Evolutionary conservation across 2,329 filamentous ascomycete species (phyloP), one percentile per base, ranked within the genome.

Genomic region (Cytospora mali): DNA sequence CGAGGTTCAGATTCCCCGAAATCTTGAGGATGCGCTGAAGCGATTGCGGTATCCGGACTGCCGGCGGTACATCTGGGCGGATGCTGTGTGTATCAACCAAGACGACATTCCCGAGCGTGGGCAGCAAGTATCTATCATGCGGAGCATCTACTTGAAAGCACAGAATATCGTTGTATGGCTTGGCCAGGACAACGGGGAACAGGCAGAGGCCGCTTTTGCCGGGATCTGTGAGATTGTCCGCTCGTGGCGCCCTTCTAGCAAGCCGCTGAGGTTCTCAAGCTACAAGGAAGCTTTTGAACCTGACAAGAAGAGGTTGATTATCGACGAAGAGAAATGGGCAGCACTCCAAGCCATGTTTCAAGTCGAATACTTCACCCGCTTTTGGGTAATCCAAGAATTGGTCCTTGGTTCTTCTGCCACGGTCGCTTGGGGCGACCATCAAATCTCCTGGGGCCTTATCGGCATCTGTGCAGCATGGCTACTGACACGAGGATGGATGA

Each of bases 341-440:
- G 62, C 64, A 18, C 62, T 66, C 29, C 55, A 58, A 21, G 50
- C 62, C 13, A 49, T 64, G 55, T 66, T 64, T 31, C 62, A 66
- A 27, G 53, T 55, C 3, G 55, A 59, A 18, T 67, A 65, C 46
- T 67, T 67, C 42, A 60, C 42, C 13, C 55, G 65, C 4, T 67
- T 66, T 18, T 67, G 65, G 65, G 62, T 67, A 13, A 64, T 67
- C 49, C 65, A 67, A 46, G 64, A 67, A 27, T 46, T 66, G 23
- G 65, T 62, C 16, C 63, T 67, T 21, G 65, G 64, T 16, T 23
- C 46, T 28, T 59, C 59, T 14, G 58, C 59, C 18, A 53, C 58
- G 10, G 39, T 66, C 16, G n/a, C 62, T 28, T 66, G 64, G 64
- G 64, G 64, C 28, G 31, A 56, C 28, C 64, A 66, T 33, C 53